Base-by-base conservation (phyloP, 1,284 basidiomycete species). In the Cutaneotrichosporon dermatis region DNA sequence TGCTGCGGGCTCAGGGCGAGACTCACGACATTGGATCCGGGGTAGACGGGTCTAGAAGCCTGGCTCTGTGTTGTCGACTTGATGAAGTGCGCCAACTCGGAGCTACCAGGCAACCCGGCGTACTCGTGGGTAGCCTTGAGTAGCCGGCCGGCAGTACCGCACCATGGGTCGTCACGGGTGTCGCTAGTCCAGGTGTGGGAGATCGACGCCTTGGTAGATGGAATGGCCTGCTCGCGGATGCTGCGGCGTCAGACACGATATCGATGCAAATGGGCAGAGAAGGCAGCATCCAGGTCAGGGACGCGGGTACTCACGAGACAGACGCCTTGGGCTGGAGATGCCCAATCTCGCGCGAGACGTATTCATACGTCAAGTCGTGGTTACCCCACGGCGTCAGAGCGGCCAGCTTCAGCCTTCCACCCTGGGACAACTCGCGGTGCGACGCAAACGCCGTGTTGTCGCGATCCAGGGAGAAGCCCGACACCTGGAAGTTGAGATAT, bases 281-380 rank as follows among this genome's bases (percentile, higher is more conserved):
- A 4, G 39, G 39, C 39, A 8, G 39, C 8, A 8, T 40, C 39
- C 25, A 25, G 25, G 2, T 3, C 25, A 25, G 39, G 39, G 8
- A 12, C 39, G 4, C 2, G 39, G 39, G 2, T 25, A 75, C 82
- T 61, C 64, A 90, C 89, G 87, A 89, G 37, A 92, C 81, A 4
- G 90, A 92, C 12, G 92, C 92, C 1, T 83, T 82, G 1, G 88
- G 85, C 1, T 83, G 79, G 16, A 96, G 82, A 51, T 83, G 82
- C 10, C 85, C 82, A 35, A 96, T 83, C 63, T 90, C 86, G 51
- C 93, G 82, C 57, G 88, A 76, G 1, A 89, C 85, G 36, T 85
- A 86, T 72, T 95, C 90, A 68, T 94, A 95, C 5, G 86, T 84
- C 33, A 92, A 65, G 70, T 92, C 88, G 70, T 93, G 89, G 45